phyloP scores from a whole-genome alignment of 148 eudicot species.

The Chenopodium formosanum region DNA sequence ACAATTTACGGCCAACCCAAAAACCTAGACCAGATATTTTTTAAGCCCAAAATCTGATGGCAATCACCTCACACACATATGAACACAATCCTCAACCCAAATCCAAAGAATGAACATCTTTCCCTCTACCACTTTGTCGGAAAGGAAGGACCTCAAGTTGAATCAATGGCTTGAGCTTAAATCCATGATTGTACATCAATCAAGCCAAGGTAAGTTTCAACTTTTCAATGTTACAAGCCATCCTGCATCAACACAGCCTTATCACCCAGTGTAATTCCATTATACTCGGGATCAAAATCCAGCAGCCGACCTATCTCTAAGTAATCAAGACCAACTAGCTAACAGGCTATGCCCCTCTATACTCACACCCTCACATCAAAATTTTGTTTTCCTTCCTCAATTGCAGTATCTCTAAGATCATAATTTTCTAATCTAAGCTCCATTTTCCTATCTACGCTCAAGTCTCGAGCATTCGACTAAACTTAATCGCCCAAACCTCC shows the following conservation, averaged over 20 bases:
- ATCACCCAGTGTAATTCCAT: neutral
- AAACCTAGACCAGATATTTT: neutral
- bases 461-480: slow-evolving; percentile 7
- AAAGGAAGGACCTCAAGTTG: neutral
- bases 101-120: neutral
- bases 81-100: neutral
- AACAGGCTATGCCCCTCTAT: neutral
- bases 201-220: neutral
- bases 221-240: neutral
- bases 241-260: neutral
- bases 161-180: neutral
- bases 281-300: neutral
- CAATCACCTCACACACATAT: neutral
- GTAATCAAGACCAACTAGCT: neutral
- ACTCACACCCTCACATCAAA: neutral
- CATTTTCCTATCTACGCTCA: neutral
- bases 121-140: neutral
- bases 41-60: neutral
- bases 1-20: neutral
- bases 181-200: neutral
- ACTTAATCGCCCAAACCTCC: neutral
- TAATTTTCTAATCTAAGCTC: neutral
- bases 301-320: neutral
- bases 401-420: neutral
- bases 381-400: neutral